Percentiles rank a stretch among this genome's conserved stretches.
phyloP scores from a whole-genome alignment of 2,329 filamentous ascomycete genomes.

The Hawksworthiomyces lignivorus region DNA sequence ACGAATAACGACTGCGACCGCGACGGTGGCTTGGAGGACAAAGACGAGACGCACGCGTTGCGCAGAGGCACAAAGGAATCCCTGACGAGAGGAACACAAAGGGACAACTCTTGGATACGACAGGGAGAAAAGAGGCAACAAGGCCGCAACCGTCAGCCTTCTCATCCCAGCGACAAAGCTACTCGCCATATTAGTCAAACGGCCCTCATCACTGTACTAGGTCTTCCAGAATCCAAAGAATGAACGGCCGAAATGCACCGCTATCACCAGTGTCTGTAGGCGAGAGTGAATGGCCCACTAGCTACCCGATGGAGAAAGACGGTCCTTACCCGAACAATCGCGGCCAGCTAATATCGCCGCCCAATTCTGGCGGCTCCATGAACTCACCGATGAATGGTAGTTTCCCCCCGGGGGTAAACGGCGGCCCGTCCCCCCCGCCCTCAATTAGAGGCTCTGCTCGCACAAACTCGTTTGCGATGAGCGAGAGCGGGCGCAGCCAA shows the following conservation, averaged over 20 bases:
- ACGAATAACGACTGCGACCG: too few relatives aligned
- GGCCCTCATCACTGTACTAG: background rate
- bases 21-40: too few relatives aligned
- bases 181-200: too few relatives aligned
- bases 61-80: too few relatives aligned
- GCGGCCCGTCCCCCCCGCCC: slow-evolving; percentile 74
- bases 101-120: too few relatives aligned
- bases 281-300: slow-evolving; percentile 75
- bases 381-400: slow-evolving; percentile 53
- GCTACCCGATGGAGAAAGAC: slow-evolving; percentile 45
- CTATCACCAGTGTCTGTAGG: slow-evolving; percentile 77
- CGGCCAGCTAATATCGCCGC: slow-evolving; percentile 59
- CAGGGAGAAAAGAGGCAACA: too few relatives aligned
- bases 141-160: too few relatives aligned
- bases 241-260: slow-evolving; percentile 68
- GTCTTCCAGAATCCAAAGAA: slow-evolving; percentile 30
- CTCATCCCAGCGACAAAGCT: background rate
- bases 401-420: slow-evolving; percentile 48
- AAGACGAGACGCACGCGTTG: too few relatives aligned
- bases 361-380: slow-evolving; percentile 55
- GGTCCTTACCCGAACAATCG: slow-evolving; percentile 46
- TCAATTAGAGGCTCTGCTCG: slow-evolving; percentile 83
- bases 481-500: slow-evolving; percentile 55
- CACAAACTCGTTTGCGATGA: slow-evolving; percentile 59
- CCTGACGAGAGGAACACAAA: slow-evolving; percentile 1